Base-by-base conservation (phyloP, 768 basidiomycete genomes). In the Candolleomyces efflorescens region DNA sequence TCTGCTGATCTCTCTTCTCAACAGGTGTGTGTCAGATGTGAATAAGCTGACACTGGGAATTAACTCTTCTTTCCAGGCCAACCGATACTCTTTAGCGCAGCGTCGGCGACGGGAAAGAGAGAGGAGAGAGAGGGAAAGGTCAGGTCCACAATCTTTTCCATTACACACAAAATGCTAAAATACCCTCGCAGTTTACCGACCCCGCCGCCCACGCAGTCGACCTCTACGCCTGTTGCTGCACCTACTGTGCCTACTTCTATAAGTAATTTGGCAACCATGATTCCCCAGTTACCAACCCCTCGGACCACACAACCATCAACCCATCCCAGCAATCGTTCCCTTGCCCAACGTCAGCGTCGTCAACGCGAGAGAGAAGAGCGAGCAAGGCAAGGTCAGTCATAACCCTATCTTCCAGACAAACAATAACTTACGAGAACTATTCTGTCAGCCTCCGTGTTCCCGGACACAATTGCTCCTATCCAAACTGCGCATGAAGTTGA, bases 331-430 rank as follows among this genome's bases (percentile, higher is more conserved):
- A 51, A 51, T 23, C 49, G 56, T 13, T 49, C 56, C 23, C 48
- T 51, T 39, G 56, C 11, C 13, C 56, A 57, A 32, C 56, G 24
- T 18, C 20, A 32, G 4, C 27, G 56, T 15, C 48, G 37, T n/a
- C 51, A 57, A 51, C 56, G 56, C 49, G 43, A 57, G 32, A 10
- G 56, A 32, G 32, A 24, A 36, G 22, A 7, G 49, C 18, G 26
- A 36, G 37, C 24, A n/a, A 11, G 11, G 37, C 53, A 37, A 54
- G 17, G 17, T 37, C 18, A 7, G 37, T 22, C n/a, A n/a, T 15
- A n/a, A 17, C 53, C 38, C n/a, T n/a, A n/a, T 12, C 26, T 18
- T 26, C 13, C 15, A 18, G 15, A 17, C 22, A n/a, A n/a, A n/a
- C n/a, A n/a, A n/a, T n/a, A n/a, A n/a, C n/a, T n/a, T n/a, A n/a